Conservation (phyloP, 345 rosid genomes). For the Sapria himalayana region DNA sequence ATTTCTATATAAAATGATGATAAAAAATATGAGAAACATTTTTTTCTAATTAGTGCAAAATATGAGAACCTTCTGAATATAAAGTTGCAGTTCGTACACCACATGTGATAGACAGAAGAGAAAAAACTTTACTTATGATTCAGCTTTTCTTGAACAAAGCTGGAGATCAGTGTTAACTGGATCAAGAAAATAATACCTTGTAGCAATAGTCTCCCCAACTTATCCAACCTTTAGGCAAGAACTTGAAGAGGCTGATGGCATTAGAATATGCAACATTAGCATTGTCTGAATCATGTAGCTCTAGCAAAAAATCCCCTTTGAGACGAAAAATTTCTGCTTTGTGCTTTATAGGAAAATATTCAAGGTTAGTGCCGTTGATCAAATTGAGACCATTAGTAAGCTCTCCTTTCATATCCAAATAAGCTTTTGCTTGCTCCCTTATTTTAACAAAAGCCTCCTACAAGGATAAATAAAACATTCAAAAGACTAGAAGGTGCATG, state of each 20-base stretch:
- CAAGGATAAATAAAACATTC: too few species aligned
- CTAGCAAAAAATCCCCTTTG: constrained; percentile 63
- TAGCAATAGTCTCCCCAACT: constrained; percentile 99
- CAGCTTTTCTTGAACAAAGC: too few species aligned
- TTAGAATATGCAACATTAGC: constrained; percentile 73
- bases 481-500: too few species aligned
- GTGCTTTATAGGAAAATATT: constrained; percentile 70
- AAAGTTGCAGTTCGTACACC: too few species aligned
- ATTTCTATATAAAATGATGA: too few species aligned
- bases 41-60: too few species aligned
- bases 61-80: too few species aligned
- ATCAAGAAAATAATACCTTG: constrained; percentile 70
- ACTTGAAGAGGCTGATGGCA: constrained; percentile 70
- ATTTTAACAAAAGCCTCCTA: constrained; percentile 98
- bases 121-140: too few species aligned
- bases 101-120: too few species aligned
- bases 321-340: constrained; percentile 78
- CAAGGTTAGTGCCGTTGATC: constrained; percentile 78
- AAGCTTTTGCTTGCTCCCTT: constrained; percentile 94
- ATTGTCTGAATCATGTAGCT: constrained; percentile 56
- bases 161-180: too few species aligned
- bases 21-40: too few species aligned
- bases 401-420: constrained; percentile 84
- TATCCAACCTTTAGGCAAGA: constrained; percentile 96
- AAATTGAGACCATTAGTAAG: constrained; percentile 71